Base-by-base conservation (phyloP, 768 basidiomycete species). In the Naganishia antarctica region DNA sequence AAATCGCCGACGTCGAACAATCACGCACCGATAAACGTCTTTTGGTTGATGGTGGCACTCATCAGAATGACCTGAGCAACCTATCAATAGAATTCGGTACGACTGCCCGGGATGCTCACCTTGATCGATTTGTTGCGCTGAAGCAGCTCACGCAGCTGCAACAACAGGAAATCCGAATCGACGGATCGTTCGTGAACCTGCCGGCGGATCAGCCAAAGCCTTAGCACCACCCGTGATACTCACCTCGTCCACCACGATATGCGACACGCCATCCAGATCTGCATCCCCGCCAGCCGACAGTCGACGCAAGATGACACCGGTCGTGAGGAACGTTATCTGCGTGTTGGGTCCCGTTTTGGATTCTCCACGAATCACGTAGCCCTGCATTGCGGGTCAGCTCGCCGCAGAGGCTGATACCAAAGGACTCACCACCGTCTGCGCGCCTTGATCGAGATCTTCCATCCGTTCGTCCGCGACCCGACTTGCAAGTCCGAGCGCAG, bases 31-130 rank as follows among this genome's bases (percentile, higher is more conserved):
- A 65, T 57, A 43, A 91, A 92, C n/a, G 81, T 84, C 67, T 89
- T 82, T 65, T 91, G 89, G 71, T 96, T 93, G 76, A 94, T 93
- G 0, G 93, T 97, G 4, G 93, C 93, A 32, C 89, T 91, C 91
- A 96, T 96, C 48, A 94, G 81, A 23, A 93, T 78, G 23, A 97
- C 82, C 73, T 74, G 57, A 31, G 5, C 12, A 13, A 31, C 23
- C 18, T 13, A 57, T 2, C 28, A 60, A 66, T 46, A 16, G 29
- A 37, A 11, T 34, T 28, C 13, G 16, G 11, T 18, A 32, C n/a
- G 6, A 21, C 3, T 44, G 60, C 41, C 23, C 11, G 11, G 29
- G 16, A 44, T 5, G 64, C 69, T 44, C 60, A 72, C 75, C 74
- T 89, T 92, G 70, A 96, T 81, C 1, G 75, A 82, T 23, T 80